A percentile compares a stretch with the other conserved stretches of the same genome.
phyloP scores from a whole-genome alignment of 768 basidiomycete species.

The Tylopilus balloui region DNA sequence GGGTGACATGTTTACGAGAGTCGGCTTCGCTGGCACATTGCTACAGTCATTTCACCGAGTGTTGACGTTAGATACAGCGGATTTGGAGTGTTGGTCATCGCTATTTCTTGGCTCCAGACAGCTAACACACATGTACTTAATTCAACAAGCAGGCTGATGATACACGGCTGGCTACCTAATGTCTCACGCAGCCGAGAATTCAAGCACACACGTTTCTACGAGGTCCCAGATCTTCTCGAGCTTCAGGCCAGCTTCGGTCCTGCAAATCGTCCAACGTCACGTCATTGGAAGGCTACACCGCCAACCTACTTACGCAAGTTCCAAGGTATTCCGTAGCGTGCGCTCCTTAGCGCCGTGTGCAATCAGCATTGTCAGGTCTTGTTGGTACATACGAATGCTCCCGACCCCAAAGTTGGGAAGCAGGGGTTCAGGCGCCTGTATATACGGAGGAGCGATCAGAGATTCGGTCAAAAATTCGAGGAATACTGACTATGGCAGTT shows the following conservation, averaged over 20 bases:
- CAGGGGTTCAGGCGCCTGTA: conserved; percentile 33
- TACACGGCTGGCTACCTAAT: too few species aligned
- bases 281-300: background rate
- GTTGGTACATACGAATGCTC: conserved; percentile 25
- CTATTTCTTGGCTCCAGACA: too few species aligned
- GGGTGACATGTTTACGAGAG: too few species aligned
- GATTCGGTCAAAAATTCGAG: background rate
- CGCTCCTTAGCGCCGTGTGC: conserved; percentile 33
- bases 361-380: conserved; percentile 31
- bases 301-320: conserved; percentile 25
- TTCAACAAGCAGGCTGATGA: too few species aligned
- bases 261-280: conserved; percentile 11
- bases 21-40: too few species aligned
- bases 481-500: conserved; percentile 14
- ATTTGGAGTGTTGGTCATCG: too few species aligned
- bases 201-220: conserved; percentile 24
- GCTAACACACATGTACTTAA: too few species aligned
- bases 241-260: conserved; percentile 24
- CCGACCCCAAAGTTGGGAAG: conserved; percentile 33
- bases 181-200: conserved; percentile 25
- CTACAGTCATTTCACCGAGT: too few species aligned
- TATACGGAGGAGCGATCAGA: background rate
- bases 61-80: too few species aligned
- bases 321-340: conserved; percentile 25
- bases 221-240: conserved; percentile 32